phyloP scores from a whole-genome alignment of 1,139 yeast species.

The Meyerozyma sp. region DNA sequence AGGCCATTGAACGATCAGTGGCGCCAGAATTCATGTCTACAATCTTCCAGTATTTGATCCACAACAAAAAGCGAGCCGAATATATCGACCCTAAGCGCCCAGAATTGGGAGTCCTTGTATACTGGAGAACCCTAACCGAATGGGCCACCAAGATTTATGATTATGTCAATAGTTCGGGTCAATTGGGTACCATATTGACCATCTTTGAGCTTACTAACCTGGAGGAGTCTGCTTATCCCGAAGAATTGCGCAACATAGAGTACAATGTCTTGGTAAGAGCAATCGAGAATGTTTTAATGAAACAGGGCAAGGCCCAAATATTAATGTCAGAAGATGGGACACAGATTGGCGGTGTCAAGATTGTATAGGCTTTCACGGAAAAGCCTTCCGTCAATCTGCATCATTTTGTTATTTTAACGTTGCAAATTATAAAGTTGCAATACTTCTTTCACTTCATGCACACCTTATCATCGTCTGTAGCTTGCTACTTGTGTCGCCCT shows the following conservation, averaged over 20 bases:
- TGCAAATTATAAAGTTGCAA: too few species aligned
- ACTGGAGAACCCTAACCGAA: slow-evolving; percentile 69
- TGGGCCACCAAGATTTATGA: slow-evolving; percentile 60
- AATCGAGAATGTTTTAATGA: slow-evolving; percentile 51
- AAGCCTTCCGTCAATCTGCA: not conserved
- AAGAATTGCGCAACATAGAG: slow-evolving; percentile 62
- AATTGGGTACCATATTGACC: slow-evolving; percentile 72
- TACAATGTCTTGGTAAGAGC: slow-evolving; percentile 50
- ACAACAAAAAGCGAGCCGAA: slow-evolving; percentile 45
- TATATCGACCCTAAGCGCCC: slow-evolving; percentile 42
- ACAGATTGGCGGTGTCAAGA: slow-evolving; percentile 65
- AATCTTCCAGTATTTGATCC: slow-evolving; percentile 56
- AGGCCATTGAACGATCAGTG: slow-evolving; percentile 46
- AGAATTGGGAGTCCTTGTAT: slow-evolving; percentile 46
- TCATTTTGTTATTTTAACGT: too few species aligned
- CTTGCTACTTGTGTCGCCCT: slow-evolving; percentile 1
- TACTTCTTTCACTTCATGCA: too few species aligned
- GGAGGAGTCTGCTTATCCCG: slow-evolving; percentile 50
- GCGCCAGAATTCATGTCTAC: slow-evolving; percentile 49
- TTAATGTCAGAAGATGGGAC: slow-evolving; percentile 53
- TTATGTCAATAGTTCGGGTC: slow-evolving; percentile 66
- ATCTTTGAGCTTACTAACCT: slow-evolving; percentile 73
- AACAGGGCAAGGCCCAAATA: slow-evolving; percentile 63
- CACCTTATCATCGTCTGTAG: not conserved
- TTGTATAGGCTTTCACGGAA: slow-evolving; percentile 22